These are phyloP conservation scores for Fagus sylvatica DNA, from an alignment of 306 rosid genomes.

Conservation along the genomic window DNA sequence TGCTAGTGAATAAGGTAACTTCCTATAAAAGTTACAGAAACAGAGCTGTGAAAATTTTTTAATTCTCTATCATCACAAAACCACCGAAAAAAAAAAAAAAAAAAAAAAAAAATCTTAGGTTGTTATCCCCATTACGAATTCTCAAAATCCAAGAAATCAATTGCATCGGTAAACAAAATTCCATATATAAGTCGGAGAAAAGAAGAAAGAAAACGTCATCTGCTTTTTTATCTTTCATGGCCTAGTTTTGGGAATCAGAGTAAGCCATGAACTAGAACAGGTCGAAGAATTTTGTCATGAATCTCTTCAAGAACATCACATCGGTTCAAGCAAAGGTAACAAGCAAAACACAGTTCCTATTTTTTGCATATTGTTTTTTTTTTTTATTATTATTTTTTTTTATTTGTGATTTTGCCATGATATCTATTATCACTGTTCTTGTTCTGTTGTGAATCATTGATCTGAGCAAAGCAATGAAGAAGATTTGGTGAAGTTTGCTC, in stretches of 20 bases:
- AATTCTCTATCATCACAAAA: too few species aligned
- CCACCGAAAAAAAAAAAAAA: too few species aligned
- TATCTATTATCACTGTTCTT: constrained; percentile 7
- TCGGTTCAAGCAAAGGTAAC: constrained; percentile 51
- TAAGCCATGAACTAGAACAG: constrained; percentile 54
- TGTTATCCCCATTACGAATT: neutral
- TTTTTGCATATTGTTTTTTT: neutral
- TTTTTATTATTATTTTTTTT: too few species aligned
- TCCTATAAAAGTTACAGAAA: too few species aligned
- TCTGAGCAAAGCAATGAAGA: constrained; percentile 56
- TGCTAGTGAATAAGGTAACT: too few species aligned
- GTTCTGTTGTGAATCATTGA: constrained; percentile 27
- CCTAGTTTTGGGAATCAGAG: constrained; percentile 24
- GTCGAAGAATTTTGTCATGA: constrained; percentile 51
- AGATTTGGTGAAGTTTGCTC: constrained; percentile 73
- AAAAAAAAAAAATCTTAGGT: too few species aligned
- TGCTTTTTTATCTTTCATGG: constrained; percentile 41
- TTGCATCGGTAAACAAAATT: neutral
- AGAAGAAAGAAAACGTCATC: neutral
- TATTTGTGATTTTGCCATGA: constrained; percentile 5
- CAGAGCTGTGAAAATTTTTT: neutral
- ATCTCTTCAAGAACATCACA: constrained; percentile 45
- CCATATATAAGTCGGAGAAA: neutral
- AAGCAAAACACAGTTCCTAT: constrained; percentile 16
- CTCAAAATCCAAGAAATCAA: neutral